Base-by-base conservation (phyloP, 169 alveolate species). In the Miamiensis avidus region DNA sequence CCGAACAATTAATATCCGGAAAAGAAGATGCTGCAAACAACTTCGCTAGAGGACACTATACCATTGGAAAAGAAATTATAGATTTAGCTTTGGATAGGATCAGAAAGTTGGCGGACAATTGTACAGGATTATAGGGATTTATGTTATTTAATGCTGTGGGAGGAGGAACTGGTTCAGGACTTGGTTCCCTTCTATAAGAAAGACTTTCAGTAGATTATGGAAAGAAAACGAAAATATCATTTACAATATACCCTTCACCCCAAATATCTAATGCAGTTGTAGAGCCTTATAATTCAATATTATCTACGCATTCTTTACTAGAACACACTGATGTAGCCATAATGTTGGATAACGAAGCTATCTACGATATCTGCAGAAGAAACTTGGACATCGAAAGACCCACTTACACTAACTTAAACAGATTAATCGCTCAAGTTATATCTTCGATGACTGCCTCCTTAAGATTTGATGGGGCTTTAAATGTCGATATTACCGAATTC, bases 121-220 rank as follows among this genome's bases (percentile, higher is more conserved):
- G 99, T 91, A 97, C 99, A 20, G 99, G 99, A 25, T 96, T 98
- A 15, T 99, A 98, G 93, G 99, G 99, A 34, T 98, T 99, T 95
- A 91, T 98, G 75, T 96, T 99, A 94, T 98, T 96, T 93, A 97
- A 98, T 89, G 99, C 99, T 1, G 98, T 97, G 64, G 99, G 99
- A 27, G 99, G 99, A 29, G 99, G 99, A 81, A 98, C 99, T 33
- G 99, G 99, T 34, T 96, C 99, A 72, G 99, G 99, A 29, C 92
- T 99, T 74, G 99, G 99, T 0, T 97, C 99, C 79, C 95, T 99
- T 72, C 88, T 99, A 78, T 94, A 98, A 76, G 99, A 99, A 96
- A 96, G 99, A 83, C 96, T 99, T 79, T 95, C 99, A 0, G 99
- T 97, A 72, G 99, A 98, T 91, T 99, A 98, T 89, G 98, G 99